Evolutionary conservation across 192 early-diverging fungal species (phyloP).

Genomic region (Spizellomyces sp.): DNA sequence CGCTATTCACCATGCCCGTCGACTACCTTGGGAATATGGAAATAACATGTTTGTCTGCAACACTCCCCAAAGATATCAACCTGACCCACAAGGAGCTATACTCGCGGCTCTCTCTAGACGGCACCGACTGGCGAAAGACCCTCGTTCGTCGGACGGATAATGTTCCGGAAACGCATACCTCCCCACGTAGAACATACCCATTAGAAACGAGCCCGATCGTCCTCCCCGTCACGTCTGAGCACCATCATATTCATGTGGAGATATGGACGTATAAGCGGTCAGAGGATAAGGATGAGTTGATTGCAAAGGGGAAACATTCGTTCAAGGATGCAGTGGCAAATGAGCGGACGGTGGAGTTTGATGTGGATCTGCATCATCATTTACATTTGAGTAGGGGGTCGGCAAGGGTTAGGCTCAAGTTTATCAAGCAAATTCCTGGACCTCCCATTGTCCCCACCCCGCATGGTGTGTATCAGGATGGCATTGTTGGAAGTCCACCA

Average conservation of each 20-base stretch:
- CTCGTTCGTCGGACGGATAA: conserved; percentile 17
- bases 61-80: conserved; percentile 20
- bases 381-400: conserved; percentile 16
- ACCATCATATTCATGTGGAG: conserved; percentile 27
- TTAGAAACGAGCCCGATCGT: conserved; percentile 25
- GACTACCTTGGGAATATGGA: conserved; percentile 30
- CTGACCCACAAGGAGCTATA: conserved; percentile 21
- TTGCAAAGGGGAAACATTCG: conserved; percentile 20
- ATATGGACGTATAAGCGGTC: conserved; percentile 22
- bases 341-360: conserved; percentile 11
- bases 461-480: conserved; percentile 17
- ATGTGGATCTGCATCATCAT: conserved; percentile 25
- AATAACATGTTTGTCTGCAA: conserved; percentile 21
- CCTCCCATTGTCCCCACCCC: conserved; percentile 25
- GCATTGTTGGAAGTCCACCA: conserved; percentile 6
- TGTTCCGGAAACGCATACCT: neutral
- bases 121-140: conserved; percentile 33
- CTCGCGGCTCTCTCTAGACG: conserved; percentile 27
- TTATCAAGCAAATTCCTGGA: conserved; percentile 10
- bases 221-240: conserved; percentile 15
- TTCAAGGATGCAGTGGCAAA: conserved; percentile 7
- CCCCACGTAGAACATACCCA: conserved; percentile 5
- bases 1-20: neutral
- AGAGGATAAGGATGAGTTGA: conserved; percentile 32
- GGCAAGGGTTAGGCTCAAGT: conserved; percentile 12